Conservation (phyloP, 2,329 filamentous ascomycete genomes). For the Colletotrichum somersetense region DNA sequence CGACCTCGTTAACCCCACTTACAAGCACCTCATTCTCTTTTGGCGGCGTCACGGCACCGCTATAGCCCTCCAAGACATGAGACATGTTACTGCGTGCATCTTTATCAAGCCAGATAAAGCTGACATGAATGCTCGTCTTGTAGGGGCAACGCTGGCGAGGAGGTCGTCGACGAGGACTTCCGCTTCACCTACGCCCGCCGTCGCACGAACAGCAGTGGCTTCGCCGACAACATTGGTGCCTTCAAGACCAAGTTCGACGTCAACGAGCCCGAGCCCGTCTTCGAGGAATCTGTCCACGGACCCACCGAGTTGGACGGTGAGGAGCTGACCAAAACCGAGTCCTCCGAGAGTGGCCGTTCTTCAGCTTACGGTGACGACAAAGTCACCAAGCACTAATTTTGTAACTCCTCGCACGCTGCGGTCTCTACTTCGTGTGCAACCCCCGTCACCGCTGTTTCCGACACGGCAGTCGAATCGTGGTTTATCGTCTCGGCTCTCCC, state of each 20-base stretch:
- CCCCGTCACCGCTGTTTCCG: constrained; percentile 14
- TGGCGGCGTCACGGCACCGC: constrained; percentile 11
- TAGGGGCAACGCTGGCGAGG: constrained; percentile 88
- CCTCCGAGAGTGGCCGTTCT: constrained; percentile 71
- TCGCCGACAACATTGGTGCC: constrained; percentile 76
- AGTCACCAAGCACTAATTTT: constrained; percentile 44
- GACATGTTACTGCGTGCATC: neutral
- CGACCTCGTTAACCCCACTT: constrained; percentile 38
- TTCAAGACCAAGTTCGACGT: constrained; percentile 98
- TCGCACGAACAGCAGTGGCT: constrained; percentile 89
- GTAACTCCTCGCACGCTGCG: neutral
- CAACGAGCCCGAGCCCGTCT: constrained; percentile 89
- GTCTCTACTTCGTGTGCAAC: constrained; percentile 16
- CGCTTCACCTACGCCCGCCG: constrained; percentile 88
- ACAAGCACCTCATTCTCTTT: constrained; percentile 19
- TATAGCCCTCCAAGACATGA: neutral
- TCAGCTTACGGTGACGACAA: constrained; percentile 65
- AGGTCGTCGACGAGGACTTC: constrained; percentile 86
- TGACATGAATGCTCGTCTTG: constrained; percentile 30
- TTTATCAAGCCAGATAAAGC: neutral
- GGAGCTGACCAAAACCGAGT: constrained; percentile 67
- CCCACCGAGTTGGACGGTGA: constrained; percentile 66
- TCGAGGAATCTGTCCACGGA: constrained; percentile 88
- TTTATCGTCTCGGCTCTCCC: constrained; percentile 9
- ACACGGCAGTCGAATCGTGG: constrained; percentile 23